A percentile compares a stretch with the other conserved stretches of the same genome.
Conservation (phyloP, 805 yeast genomes). For the Pichia paraexigua region DNA sequence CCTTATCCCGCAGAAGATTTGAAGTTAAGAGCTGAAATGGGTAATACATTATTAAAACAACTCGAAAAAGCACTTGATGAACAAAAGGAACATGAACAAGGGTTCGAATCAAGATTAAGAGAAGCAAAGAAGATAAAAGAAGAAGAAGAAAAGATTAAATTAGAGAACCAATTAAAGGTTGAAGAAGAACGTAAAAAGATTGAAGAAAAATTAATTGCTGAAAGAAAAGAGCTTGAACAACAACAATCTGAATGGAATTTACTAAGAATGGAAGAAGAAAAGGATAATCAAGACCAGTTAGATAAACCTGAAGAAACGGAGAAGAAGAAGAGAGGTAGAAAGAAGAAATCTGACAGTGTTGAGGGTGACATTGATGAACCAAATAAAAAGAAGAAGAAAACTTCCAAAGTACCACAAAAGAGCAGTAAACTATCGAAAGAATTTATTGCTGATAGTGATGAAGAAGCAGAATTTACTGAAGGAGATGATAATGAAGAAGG, state of each 20-base stretch:
- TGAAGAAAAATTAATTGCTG: conserved; percentile 35
- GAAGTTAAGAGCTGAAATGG: conserved; percentile 80
- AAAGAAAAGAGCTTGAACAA: conserved; percentile 44
- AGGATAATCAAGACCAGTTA: conserved; percentile 28
- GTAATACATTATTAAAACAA: conserved; percentile 67
- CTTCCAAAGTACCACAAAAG: conserved; percentile 13
- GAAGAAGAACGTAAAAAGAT: conserved; percentile 40
- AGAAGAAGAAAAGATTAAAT: conserved; percentile 38
- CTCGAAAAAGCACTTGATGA: conserved; percentile 63
- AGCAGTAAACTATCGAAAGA: conserved; percentile 21
- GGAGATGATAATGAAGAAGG: conserved; percentile 13
- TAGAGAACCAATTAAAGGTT: conserved; percentile 36
- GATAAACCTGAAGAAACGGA: conserved; percentile 28
- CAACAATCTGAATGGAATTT: conserved; percentile 51
- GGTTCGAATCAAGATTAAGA: conserved; percentile 51
- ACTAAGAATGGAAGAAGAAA: conserved; percentile 27
- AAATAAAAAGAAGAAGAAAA: conserved; percentile 12
- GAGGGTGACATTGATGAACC: conserved; percentile 12
- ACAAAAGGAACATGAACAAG: conserved; percentile 58
- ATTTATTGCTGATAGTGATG: conserved; percentile 27
- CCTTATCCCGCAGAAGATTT: conserved; percentile 78
- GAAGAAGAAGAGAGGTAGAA: conserved; percentile 24
- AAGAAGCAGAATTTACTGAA: conserved; percentile 21
- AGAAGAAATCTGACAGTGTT: conserved; percentile 17
- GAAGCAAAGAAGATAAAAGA: conserved; percentile 65